Evolutionary conservation across 2,329 filamentous ascomycete genomes (phyloP).

Genomic region (Decorospora gaudefroyi): DNA sequence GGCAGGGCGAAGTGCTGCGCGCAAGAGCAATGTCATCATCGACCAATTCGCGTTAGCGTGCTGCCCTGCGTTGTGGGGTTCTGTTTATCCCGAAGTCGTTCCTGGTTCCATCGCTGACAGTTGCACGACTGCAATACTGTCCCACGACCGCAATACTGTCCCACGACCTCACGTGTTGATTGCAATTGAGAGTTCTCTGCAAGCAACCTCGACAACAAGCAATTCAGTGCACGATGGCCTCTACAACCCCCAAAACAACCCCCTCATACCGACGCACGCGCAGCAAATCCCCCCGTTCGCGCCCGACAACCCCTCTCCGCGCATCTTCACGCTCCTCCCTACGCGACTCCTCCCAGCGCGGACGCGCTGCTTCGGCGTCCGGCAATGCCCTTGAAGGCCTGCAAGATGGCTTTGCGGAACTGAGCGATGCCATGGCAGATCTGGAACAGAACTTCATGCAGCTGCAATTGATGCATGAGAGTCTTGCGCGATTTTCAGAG

Average conservation of each 20-base stretch:
- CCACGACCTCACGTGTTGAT: background rate
- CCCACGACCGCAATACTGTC: background rate
- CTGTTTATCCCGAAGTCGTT: conserved; percentile 8
- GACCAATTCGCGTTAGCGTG: conserved; percentile 11
- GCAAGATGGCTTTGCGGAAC: conserved; percentile 89
- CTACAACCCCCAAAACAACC: conserved; percentile 32
- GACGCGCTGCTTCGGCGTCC: conserved; percentile 54
- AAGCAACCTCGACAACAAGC: too few species aligned
- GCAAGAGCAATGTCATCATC: conserved; percentile 12
- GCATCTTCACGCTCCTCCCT: conserved; percentile 88
- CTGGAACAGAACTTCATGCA: conserved; percentile 98
- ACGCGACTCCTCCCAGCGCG: conserved; percentile 57
- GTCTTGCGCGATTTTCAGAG: conserved; percentile 88
- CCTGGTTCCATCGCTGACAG: too few species aligned
- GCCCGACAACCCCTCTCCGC: conserved; percentile 89
- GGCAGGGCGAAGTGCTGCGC: conserved; percentile 4
- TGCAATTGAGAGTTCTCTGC: too few species aligned
- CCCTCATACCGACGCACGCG: conserved; percentile 54
- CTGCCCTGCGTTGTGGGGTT: conserved; percentile 12
- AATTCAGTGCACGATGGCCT: conserved; percentile 26
- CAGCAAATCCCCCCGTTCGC: conserved; percentile 64
- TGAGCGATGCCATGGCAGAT: conserved; percentile 92
- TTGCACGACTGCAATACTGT: too few species aligned
- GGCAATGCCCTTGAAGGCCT: conserved; percentile 77
- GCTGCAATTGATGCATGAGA: conserved; percentile 95